These are phyloP conservation scores for Saprolegnia diclina DNA, from an alignment of 352 stramenopile genomes.

Conservation along the genomic window DNA sequence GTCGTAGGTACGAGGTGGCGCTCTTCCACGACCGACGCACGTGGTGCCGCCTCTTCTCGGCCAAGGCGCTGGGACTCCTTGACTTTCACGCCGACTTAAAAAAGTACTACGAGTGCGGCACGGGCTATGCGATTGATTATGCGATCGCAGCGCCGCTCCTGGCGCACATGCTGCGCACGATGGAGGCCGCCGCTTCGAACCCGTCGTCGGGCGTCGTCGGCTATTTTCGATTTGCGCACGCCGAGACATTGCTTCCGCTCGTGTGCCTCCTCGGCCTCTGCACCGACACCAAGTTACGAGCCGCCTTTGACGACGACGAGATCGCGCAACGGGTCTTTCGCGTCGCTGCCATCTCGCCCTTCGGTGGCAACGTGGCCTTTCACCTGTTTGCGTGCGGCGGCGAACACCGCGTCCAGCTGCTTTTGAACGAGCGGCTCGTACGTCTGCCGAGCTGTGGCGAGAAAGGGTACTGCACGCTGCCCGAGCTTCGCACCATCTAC, in stretches of 20 bases:
- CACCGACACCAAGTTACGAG: conserved; percentile 33
- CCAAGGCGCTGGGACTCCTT: conserved; percentile 38
- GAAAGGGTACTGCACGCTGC: conserved; percentile 20
- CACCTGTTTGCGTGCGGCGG: conserved; percentile 36
- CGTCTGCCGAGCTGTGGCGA: not conserved
- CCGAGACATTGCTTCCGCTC: conserved; percentile 65
- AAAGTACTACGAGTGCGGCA: conserved; percentile 57
- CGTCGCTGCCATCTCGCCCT: conserved; percentile 49
- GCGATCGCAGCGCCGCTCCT: conserved; percentile 63
- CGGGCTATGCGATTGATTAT: conserved; percentile 63
- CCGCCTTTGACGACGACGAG: conserved; percentile 34
- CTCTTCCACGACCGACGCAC: conserved; percentile 44
- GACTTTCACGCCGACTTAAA: conserved; percentile 68
- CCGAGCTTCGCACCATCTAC: conserved; percentile 9
- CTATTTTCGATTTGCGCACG: conserved; percentile 61
- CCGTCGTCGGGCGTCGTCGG: conserved; percentile 20
- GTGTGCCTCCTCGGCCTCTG: conserved; percentile 59
- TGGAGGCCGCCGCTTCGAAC: conserved; percentile 43
- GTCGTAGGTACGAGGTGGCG: conserved; percentile 50
- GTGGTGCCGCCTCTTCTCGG: conserved; percentile 57
- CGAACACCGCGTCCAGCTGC: conserved; percentile 1
- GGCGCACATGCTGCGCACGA: conserved; percentile 44
- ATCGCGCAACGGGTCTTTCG: conserved; percentile 51
- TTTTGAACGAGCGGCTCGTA: conserved; percentile 12
- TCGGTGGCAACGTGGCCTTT: conserved; percentile 72